Conservation (phyloP, 495 filamentous ascomycete genomes). For the Talaromyces nanjingensis region DNA sequence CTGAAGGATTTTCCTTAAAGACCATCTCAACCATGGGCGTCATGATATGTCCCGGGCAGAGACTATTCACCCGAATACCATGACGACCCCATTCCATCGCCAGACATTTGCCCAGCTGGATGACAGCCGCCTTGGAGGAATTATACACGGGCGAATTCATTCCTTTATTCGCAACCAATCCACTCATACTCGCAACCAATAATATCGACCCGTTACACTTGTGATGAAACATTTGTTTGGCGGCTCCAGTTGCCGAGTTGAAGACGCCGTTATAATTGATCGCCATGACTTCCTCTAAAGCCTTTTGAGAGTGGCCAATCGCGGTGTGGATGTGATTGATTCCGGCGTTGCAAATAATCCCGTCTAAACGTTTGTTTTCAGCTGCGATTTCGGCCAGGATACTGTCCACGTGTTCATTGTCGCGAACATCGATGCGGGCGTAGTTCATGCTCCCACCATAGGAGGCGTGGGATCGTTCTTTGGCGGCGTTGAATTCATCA, state of each 20-base stretch:
- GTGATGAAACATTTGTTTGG: slow-evolving; percentile 64
- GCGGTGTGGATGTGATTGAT: slow-evolving; percentile 69
- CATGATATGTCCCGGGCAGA: slow-evolving; percentile 64
- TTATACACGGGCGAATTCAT: slow-evolving; percentile 63
- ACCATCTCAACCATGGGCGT: slow-evolving; percentile 67
- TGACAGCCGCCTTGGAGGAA: slow-evolving; percentile 61
- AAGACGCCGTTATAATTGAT: slow-evolving; percentile 74
- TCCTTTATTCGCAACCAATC: slow-evolving; percentile 70
- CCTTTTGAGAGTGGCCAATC: slow-evolving; percentile 59
- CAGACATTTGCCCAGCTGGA: slow-evolving; percentile 55
- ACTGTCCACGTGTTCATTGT: slow-evolving; percentile 46
- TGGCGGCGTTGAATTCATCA: slow-evolving; percentile 41
- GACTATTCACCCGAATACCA: slow-evolving; percentile 60
- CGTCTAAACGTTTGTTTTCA: slow-evolving; percentile 55
- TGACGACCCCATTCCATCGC: slow-evolving; percentile 68
- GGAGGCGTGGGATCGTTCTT: slow-evolving; percentile 36
- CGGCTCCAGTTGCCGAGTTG: slow-evolving; percentile 70
- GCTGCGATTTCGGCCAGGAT: slow-evolving; percentile 48
- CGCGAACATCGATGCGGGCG: slow-evolving; percentile 55
- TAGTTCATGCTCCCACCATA: slow-evolving; percentile 56
- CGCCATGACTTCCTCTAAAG: slow-evolving; percentile 59
- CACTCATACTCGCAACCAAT: slow-evolving; percentile 75
- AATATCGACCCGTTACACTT: slow-evolving; percentile 57
- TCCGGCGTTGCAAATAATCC: slow-evolving; percentile 74
- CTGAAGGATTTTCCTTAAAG: slow-evolving; percentile 55